Evolutionary conservation across 2,329 filamentous ascomycete species (phyloP), one percentile per base, ranked within the genome.

Genomic region (Penicillium aurantiogriseum): DNA sequence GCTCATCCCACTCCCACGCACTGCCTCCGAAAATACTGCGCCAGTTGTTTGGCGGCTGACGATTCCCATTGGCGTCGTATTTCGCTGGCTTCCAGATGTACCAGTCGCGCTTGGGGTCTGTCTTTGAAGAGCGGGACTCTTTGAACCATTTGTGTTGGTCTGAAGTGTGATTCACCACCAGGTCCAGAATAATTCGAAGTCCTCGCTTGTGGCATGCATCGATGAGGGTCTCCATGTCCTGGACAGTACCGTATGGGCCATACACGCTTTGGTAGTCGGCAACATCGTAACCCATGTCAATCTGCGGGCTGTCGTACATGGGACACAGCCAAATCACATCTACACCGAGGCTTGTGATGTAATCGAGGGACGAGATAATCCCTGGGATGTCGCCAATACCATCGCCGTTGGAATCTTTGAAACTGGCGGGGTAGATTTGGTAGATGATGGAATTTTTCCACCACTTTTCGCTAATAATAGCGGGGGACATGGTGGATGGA

Each of bases 81-180:
- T 77, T 77, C 39, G 79, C 78, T 1, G 80, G 79, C 29, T 56
- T 68, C 75, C 71, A 74, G 62, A 85, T 83, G 61, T 88, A 89
- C 85, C 86, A 90, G 68, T 87, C 81, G 1, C 86, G 77, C 68
- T 88, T 88, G 2, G 83, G 77, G 67, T 77, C 85, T 59, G 80
- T 74, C 56, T 78, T 83, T 45, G 81, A 83, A 11, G 79, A 79
- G 33, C 83, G 77, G 1, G 84, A 87, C 66, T 88, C 83, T 46
- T 82, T 77, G 74, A 89, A 89, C 87, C 87, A 91, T 0, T 77
- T 76, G 65, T 90, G 87, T 68, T 88, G 78, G 64, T 87, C 82
- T 0, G 84, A 87, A 0, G 87, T 90, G 69, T 92, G 88, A 64
- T 91, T 91, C 61, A 91, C 80, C 4, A 91, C 88, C 2, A 91